Conservation (phyloP, 2,329 filamentous ascomycete genomes). For the Diaporthe nobilis region DNA sequence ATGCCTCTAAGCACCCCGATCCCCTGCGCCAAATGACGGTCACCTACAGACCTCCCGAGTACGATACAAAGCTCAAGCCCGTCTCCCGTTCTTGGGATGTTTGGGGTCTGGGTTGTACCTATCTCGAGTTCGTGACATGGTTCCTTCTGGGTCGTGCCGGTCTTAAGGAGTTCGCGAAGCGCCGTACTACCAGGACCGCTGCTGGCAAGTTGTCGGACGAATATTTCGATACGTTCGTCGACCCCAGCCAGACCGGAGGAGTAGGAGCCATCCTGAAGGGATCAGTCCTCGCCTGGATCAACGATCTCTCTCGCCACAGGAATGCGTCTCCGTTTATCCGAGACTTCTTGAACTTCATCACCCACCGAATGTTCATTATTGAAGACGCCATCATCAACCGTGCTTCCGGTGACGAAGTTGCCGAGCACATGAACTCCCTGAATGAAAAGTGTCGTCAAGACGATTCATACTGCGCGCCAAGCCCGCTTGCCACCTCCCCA, state of each 20-base stretch:
- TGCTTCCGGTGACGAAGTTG: conserved; percentile 42
- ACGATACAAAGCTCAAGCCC: conserved; percentile 42
- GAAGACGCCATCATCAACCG: conserved; percentile 38
- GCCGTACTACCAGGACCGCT: conserved; percentile 40
- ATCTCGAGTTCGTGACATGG: conserved; percentile 46
- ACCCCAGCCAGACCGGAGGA: conserved; percentile 40
- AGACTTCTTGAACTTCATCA: conserved; percentile 43
- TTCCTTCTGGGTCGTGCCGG: conserved; percentile 39
- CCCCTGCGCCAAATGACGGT: conserved; percentile 41
- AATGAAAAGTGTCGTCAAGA: conserved; percentile 38
- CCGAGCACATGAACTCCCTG: conserved; percentile 37
- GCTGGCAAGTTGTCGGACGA: conserved; percentile 41
- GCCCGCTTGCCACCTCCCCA: neutral
- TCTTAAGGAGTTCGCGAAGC: conserved; percentile 41
- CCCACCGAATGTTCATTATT: conserved; percentile 42
- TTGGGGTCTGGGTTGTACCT: conserved; percentile 47
- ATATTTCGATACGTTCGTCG: conserved; percentile 42
- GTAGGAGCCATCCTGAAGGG: conserved; percentile 41
- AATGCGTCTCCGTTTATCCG: conserved; percentile 42
- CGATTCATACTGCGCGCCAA: conserved; percentile 40
- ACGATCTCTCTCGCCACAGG: conserved; percentile 40
- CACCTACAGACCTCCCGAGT: conserved; percentile 41
- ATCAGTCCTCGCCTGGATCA: conserved; percentile 42
- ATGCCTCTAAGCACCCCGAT: conserved; percentile 38
- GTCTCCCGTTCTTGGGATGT: conserved; percentile 45